Conservation (phyloP, 2,329 filamentous ascomycete genomes). For the Pestalotiopsis sp. region DNA sequence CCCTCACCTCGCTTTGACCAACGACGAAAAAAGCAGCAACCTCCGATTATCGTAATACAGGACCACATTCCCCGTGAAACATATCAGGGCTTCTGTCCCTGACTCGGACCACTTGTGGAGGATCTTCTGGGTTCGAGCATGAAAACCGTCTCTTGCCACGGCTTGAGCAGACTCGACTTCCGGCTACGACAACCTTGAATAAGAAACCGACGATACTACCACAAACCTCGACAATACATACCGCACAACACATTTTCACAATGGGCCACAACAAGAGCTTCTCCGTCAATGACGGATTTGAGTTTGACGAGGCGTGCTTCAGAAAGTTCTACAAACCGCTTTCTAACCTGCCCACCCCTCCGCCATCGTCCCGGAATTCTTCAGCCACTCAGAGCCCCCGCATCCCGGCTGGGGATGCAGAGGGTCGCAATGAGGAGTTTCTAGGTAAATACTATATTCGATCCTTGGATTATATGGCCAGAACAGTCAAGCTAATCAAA, state of each 20-base stretch:
- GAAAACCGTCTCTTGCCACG: not conserved
- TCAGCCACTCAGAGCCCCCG: slow-evolving; percentile 47
- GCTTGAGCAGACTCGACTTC: not conserved
- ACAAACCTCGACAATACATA: not conserved
- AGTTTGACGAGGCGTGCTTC: slow-evolving; percentile 58
- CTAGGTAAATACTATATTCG: slow-evolving; percentile 37
- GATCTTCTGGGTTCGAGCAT: not conserved
- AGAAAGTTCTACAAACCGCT: slow-evolving; percentile 64
- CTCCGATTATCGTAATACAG: not conserved
- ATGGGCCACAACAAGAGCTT: slow-evolving; percentile 38
- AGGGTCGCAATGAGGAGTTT: slow-evolving; percentile 43
- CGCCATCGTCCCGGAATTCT: slow-evolving; percentile 53
- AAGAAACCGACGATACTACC: not conserved
- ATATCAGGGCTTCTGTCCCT: not conserved
- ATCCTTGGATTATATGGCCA: not conserved
- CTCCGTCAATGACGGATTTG: slow-evolving; percentile 46
- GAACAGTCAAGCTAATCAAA: slow-evolving; percentile 27
- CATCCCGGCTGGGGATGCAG: slow-evolving; percentile 45
- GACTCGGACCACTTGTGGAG: not conserved
- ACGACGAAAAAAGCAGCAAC: not conserved
- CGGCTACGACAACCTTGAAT: slow-evolving; percentile 1
- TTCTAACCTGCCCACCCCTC: slow-evolving; percentile 69
- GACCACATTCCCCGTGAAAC: not conserved
- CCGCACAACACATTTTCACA: slow-evolving; percentile 15
- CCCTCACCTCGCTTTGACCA: not conserved